Percentiles rank a stretch among this genome's conserved stretches.
Evolutionary conservation across 371 early-diverging fungal genomes (phyloP).

Genomic region (Mucor racemosus): DNA sequence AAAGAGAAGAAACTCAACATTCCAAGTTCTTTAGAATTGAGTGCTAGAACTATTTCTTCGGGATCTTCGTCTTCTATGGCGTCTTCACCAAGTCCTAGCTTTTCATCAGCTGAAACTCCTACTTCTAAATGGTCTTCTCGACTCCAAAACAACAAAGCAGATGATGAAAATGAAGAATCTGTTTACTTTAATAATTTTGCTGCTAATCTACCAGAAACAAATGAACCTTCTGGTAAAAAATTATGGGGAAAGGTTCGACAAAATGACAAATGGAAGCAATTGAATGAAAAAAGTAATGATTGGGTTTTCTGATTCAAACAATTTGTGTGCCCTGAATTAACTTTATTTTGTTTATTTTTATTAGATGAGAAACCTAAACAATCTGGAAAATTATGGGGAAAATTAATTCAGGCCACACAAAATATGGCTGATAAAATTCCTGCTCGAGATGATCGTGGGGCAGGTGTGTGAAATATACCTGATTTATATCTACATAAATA

Average conservation of each 20-base stretch:
- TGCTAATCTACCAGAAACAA: constrained; percentile 37
- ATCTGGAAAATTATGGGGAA: constrained; percentile 57
- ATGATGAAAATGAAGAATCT: constrained; percentile 40
- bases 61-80: constrained; percentile 15
- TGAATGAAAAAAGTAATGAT: constrained; percentile 40
- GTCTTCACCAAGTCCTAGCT: constrained; percentile 19
- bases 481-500: not conserved
- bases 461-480: constrained; percentile 19
- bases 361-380: constrained; percentile 43
- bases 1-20: constrained; percentile 9
- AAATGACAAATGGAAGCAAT: constrained; percentile 56
- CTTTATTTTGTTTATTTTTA: not conserved
- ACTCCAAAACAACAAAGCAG: constrained; percentile 4
- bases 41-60: constrained; percentile 15
- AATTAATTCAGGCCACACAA: constrained; percentile 61
- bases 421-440: constrained; percentile 61
- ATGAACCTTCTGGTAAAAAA: constrained; percentile 33
- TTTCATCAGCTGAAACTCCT: constrained; percentile 19
- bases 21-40: constrained; percentile 13
- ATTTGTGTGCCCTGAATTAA: not conserved
- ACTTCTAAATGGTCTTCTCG: constrained; percentile 24
- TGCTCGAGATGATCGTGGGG: constrained; percentile 43
- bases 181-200: constrained; percentile 53
- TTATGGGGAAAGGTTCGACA: constrained; percentile 55
- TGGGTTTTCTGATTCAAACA: not conserved